These are phyloP conservation scores for Phytophthora hibernalis DNA, from an alignment of 352 stramenopile species.

Conservation along the genomic window DNA sequence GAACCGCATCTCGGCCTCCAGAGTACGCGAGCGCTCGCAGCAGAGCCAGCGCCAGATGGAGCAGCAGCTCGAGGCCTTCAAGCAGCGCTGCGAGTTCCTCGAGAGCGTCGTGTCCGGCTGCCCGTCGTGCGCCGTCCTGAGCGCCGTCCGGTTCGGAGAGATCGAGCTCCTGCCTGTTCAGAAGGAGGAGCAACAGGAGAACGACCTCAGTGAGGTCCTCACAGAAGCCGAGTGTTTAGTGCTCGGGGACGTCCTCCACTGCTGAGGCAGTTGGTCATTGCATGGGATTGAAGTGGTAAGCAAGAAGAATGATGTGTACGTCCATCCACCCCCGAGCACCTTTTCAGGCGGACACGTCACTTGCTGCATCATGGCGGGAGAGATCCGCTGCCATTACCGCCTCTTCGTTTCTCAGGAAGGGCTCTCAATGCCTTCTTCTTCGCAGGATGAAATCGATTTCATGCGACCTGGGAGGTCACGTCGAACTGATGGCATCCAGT, in stretches of 20 bases:
- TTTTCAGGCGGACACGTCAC: too few relatives aligned
- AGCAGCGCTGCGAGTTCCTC: constrained; percentile 43
- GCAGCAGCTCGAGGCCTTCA: constrained; percentile 41
- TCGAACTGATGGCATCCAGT: constrained; percentile 21
- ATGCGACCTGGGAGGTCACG: too few relatives aligned
- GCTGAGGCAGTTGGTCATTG: constrained; percentile 9
- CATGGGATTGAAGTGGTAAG: constrained; percentile 10
- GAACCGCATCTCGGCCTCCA: constrained; percentile 57
- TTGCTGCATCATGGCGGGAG: background rate
- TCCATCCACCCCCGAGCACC: too few relatives aligned
- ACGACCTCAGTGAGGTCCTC: constrained; percentile 17
- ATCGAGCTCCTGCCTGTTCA: constrained; percentile 29
- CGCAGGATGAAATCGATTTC: background rate
- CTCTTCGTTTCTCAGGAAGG: constrained; percentile 6
- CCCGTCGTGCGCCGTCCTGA: constrained; percentile 32
- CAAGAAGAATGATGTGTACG: constrained; percentile 12
- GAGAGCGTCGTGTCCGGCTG: constrained; percentile 40
- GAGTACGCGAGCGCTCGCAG: constrained; percentile 60
- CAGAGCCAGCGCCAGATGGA: constrained; percentile 51
- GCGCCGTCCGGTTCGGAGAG: constrained; percentile 8
- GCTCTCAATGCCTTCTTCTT: background rate
- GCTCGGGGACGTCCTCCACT: constrained; percentile 33
- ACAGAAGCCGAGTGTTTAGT: constrained; percentile 39
- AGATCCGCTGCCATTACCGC: constrained; percentile 3
- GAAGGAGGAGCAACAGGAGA: background rate